Evolutionary conservation across 2,329 filamentous ascomycete genomes (phyloP).

Genomic region (Sporothrix inflata): DNA sequence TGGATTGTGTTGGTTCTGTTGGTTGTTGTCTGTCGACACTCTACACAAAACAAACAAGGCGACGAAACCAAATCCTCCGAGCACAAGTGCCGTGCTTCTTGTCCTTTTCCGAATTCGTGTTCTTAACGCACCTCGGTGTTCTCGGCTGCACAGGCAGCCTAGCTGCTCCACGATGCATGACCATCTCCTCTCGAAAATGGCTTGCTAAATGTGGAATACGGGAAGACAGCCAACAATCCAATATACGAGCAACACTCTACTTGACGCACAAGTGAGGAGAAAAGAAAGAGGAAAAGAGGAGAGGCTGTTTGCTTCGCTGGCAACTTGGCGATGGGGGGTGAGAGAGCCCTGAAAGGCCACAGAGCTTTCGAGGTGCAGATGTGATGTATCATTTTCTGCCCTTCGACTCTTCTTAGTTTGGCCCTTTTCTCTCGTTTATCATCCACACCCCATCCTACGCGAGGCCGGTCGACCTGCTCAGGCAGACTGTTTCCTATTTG

Average conservation of each 20-base stretch:
- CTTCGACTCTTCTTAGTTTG: neutral
- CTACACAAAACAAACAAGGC: conserved; percentile 12
- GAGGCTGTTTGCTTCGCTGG: conserved; percentile 15
- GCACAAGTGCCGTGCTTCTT: conserved; percentile 21
- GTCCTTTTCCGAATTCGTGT: neutral
- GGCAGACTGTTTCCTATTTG: conserved; percentile 7
- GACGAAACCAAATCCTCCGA: conserved; percentile 5
- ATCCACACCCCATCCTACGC: conserved; percentile 19
- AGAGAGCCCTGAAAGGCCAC: neutral
- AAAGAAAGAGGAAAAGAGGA: neutral
- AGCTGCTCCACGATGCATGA: neutral
- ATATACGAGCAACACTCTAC: neutral
- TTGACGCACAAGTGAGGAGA: neutral
- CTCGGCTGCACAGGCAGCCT: neutral
- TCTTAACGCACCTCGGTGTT: neutral
- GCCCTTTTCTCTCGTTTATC: neutral
- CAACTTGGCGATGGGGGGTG: conserved; percentile 15
- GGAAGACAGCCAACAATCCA: neutral
- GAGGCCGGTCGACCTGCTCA: conserved; percentile 14
- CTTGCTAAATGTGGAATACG: conserved; percentile 5
- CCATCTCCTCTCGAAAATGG: neutral
- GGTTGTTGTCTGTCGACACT: neutral
- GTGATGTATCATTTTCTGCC: conserved; percentile 15
- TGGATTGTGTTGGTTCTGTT: neutral
- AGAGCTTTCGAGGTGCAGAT: conserved; percentile 10